phyloP scores from a whole-genome alignment of 768 basidiomycete genomes.

The Coprinopsis cinerea region DNA sequence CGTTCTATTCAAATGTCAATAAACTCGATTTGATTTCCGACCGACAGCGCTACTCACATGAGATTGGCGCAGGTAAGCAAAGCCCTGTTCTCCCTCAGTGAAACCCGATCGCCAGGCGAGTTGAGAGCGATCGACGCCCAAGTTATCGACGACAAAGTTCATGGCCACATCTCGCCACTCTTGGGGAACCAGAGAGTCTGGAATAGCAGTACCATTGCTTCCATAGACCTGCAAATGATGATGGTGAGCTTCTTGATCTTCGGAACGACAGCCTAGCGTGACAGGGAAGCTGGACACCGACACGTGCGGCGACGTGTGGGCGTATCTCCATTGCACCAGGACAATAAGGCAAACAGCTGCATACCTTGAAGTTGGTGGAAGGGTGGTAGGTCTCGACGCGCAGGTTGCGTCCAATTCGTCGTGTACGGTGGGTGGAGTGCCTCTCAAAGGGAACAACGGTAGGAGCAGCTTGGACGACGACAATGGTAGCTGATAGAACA shows the following conservation, averaged over 20 bases:
- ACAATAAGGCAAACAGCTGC: neutral
- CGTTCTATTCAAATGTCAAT: conserved; percentile 18
- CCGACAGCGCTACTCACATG: conserved; percentile 16
- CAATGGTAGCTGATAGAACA: conserved; percentile 9
- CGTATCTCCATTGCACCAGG: neutral
- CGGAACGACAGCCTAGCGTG: neutral
- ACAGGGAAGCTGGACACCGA: neutral
- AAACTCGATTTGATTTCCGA: neutral
- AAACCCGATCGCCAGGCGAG: neutral
- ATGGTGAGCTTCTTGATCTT: neutral
- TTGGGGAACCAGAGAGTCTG: neutral
- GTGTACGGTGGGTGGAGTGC: conserved; percentile 14
- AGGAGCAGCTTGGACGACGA: conserved; percentile 11
- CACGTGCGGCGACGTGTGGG: neutral
- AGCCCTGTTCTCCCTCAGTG: neutral
- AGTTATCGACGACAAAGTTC: neutral
- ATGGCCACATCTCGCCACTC: neutral
- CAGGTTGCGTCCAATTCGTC: conserved; percentile 9
- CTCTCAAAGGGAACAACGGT: conserved; percentile 16
- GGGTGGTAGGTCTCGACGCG: conserved; percentile 18
- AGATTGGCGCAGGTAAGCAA: conserved; percentile 27
- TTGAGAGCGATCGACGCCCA: neutral
- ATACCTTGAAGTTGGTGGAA: conserved; percentile 15
- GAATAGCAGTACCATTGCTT: neutral
- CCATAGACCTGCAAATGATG: neutral